Evolutionary conservation across 2,329 filamentous ascomycete species (phyloP), one percentile per base, ranked within the genome.

Genomic region (Mycosphaerella arachidis): DNA sequence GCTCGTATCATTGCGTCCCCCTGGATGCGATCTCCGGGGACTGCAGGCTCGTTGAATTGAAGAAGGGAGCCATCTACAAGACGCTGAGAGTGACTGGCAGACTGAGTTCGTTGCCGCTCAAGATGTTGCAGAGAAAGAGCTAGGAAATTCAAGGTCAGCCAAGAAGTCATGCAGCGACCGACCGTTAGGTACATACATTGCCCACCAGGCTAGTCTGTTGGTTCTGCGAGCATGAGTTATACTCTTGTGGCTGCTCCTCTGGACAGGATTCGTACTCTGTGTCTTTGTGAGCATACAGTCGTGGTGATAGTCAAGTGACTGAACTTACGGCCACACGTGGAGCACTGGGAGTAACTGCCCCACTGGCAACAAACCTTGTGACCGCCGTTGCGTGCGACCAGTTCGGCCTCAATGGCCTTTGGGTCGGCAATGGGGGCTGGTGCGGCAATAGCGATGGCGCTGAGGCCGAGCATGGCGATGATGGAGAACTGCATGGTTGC

Each of bases 381-480:
- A 3, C 12, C 35, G 16, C 31, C 27, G 1, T 35, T 33, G 31
- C 31, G 35, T 6, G 18, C 12, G 4, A 37, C 52, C 33, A 40
- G 20, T 3, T 20, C n/a, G 12, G 4, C 52, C 33, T 54, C 52
- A 6, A 50, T 12, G 2, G 50, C 27, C 18, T 5, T 33, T 54
- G 52, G 52, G 33, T 43, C 35, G 13, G 52, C 52, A 16, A 27
- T 29, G 43, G 52, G 52, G 18, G 18, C 33, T 43, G 52, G 52
- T 8, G 52, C 52, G 13, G 52, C 52, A 18, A 40, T 16, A 7
- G 52, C 52, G 33, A 54, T 2, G 33, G 52, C 52, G 33, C 52
- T 43, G 33, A 54, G 52, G 33, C 52, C 52, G 33, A 54, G 52
- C 4, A 54, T 16, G n/a, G 52, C 13, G 52, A 54, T 43, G 52